A percentile compares a stretch with the other conserved stretches of the same genome.
Evolutionary conservation across 495 filamentous ascomycete species (phyloP).

Genomic region (Penicillium steckii): DNA sequence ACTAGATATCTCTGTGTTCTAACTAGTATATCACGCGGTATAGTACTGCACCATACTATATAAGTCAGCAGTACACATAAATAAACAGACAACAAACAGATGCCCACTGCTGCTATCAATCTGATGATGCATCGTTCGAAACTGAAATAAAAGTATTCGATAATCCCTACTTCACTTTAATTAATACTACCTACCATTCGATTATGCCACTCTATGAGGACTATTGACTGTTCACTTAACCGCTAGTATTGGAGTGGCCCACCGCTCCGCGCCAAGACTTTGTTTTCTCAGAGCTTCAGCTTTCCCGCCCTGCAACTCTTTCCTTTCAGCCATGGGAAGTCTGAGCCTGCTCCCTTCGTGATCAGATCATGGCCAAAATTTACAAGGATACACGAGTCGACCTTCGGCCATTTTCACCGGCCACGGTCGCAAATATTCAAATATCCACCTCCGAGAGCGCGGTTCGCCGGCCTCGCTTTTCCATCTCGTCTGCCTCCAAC

Average conservation of each 20-base stretch:
- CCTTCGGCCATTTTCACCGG: constrained; percentile 68
- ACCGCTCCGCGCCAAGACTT: constrained; percentile 37
- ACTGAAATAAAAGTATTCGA: no score
- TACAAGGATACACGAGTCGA: constrained; percentile 88
- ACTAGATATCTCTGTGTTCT: no score
- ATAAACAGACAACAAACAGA: no score
- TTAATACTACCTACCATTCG: no score
- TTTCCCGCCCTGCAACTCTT: constrained; percentile 35
- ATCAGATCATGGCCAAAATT: constrained; percentile 50
- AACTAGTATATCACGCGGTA: no score
- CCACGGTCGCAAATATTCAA: constrained; percentile 70
- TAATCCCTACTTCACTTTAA: no score
- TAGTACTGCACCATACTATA: no score
- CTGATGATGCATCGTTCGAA: no score
- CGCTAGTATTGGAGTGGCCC: not conserved
- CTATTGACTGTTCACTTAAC: no score
- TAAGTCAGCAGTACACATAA: no score
- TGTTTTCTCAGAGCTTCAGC: constrained; percentile 48
- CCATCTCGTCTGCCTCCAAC: constrained; percentile 38
- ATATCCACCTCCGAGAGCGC: constrained; percentile 56
- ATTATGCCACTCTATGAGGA: no score
- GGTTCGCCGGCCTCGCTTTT: constrained; percentile 43
- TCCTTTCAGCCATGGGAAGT: constrained; percentile 37
- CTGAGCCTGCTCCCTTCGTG: constrained; percentile 25
- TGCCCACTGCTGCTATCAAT: no score